Percentiles rank a stretch among this genome's conserved stretches.
phyloP scores from a whole-genome alignment of 78 protist species.

The Paulinella micropora region DNA sequence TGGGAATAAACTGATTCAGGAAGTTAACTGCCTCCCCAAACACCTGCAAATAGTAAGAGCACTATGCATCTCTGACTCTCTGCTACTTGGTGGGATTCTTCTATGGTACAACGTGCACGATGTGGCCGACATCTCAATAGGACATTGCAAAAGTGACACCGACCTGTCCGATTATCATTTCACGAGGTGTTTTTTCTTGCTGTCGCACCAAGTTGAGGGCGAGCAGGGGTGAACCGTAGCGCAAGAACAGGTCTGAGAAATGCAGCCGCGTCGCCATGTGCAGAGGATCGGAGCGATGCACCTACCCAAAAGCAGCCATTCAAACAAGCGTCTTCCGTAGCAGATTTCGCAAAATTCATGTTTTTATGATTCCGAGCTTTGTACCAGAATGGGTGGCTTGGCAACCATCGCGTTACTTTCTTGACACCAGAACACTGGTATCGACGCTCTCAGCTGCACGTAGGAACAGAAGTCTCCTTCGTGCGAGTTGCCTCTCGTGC shows the following conservation, averaged over 20 bases:
- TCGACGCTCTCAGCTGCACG: slow-evolving; percentile 34
- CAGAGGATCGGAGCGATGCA: slow-evolving; percentile 21
- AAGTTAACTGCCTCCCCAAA: background rate
- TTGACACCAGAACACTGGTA: slow-evolving; percentile 40
- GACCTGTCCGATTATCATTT: slow-evolving; percentile 46
- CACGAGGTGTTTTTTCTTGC: slow-evolving; percentile 75
- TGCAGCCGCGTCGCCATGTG: slow-evolving; percentile 60
- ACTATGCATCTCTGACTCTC: too few species aligned
- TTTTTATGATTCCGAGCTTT: too few species aligned
- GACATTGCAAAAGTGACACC: too few species aligned
- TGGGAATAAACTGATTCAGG: background rate
- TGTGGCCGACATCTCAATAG: too few species aligned
- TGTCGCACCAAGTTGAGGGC: slow-evolving; percentile 54
- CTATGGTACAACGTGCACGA: too few species aligned
- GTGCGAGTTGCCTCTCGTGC: background rate
- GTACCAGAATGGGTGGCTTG: slow-evolving; percentile 22
- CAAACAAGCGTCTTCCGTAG: too few species aligned
- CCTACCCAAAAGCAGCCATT: too few species aligned
- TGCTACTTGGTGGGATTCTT: too few species aligned
- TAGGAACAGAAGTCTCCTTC: background rate
- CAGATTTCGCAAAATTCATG: too few species aligned
- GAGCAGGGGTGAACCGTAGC: slow-evolving; percentile 67
- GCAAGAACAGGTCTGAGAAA: slow-evolving; percentile 49
- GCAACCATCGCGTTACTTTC: slow-evolving; percentile 14
- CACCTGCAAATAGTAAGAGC: too few species aligned